phyloP scores from a whole-genome alignment of 192 early-diverging fungal species.

The Rhizophagus sp. region DNA sequence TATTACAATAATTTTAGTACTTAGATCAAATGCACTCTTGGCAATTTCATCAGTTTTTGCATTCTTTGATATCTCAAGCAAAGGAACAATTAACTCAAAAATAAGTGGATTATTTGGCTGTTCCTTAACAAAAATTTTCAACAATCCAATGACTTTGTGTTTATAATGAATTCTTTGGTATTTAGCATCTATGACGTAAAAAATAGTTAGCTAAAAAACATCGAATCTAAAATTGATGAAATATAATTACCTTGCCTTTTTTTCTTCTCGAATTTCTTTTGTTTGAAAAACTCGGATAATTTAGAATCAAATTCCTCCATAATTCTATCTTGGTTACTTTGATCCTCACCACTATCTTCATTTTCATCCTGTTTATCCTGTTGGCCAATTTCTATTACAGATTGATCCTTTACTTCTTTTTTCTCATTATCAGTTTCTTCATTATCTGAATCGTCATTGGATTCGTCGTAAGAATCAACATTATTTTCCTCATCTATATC shows the following conservation, averaged over 20 bases:
- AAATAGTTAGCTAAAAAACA: neutral
- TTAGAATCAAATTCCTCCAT: slow-evolving; percentile 11
- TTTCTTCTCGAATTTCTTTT: neutral
- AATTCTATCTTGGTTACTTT: neutral
- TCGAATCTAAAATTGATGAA: neutral
- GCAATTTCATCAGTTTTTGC: slow-evolving; percentile 12
- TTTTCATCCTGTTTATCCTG: neutral
- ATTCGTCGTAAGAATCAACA: neutral
- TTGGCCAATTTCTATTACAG: neutral
- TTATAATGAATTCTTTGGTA: slow-evolving; percentile 10
- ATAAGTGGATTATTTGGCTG: slow-evolving; percentile 15
- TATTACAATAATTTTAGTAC: neutral
- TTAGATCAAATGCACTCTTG: neutral
- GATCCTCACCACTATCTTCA: neutral
- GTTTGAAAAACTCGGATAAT: neutral
- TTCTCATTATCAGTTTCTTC: neutral
- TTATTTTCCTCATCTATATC: slow-evolving; percentile 13
- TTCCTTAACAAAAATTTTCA: neutral
- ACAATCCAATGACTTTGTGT: slow-evolving; percentile 16
- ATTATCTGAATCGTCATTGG: neutral
- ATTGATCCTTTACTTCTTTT: neutral
- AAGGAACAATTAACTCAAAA: slow-evolving; percentile 10
- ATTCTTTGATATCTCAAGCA: slow-evolving; percentile 1
- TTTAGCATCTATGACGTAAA: neutral
- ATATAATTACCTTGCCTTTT: slow-evolving; percentile 10